Base-by-base conservation (phyloP, 208 protist genomes). In the Trypanosoma rangeli region DNA sequence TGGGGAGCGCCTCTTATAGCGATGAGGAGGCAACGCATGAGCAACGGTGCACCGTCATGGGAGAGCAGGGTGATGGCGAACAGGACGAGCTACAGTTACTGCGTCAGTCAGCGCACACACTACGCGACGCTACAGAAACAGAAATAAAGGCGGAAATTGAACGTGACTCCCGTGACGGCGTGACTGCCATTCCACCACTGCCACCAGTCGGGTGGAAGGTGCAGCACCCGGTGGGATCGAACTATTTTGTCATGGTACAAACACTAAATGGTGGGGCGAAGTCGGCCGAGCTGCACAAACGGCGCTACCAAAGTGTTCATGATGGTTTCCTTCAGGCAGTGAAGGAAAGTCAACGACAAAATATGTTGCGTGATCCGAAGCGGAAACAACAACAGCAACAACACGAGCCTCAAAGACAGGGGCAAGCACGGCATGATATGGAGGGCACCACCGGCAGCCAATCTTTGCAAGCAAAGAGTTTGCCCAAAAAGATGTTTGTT, bases 111-210 rank as follows among this genome's bases (percentile, higher is more conserved):
- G 72, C 69, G 54, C 46, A 20, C 5, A 54, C 24, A 4, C 65
- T 94, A 5, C 35, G 54, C 0, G 50, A 35, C 10, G 73, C 75
- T 3, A 74, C 77, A 20, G 50, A 74, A 7, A 50, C n/a, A 0
- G 90, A 95, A 71, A 24, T 93, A 44, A 70, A 74, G 12, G 90
- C 85, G 8, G 87, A 95, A 76, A 82, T 93, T 46, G 72, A 56
- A 55, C 81, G 90, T 1, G 90, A 95, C 68, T 73, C 66, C 57
- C 63, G 60, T 16, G 87, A 93, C 39, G 87, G 90, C 24, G 83
- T 82, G 0, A 60, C 81, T 0, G 90, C 90, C 13, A 74, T 95
- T 31, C 87, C 90, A 1, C 90, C 90, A 48, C 72, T 95, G 3
- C 75, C 87, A 16, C 87, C 90, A 46, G 7, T 28, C 12, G 85